These are phyloP conservation scores for Suillus alpinus DNA, from an alignment of 768 basidiomycete genomes.

Conservation along the genomic window DNA sequence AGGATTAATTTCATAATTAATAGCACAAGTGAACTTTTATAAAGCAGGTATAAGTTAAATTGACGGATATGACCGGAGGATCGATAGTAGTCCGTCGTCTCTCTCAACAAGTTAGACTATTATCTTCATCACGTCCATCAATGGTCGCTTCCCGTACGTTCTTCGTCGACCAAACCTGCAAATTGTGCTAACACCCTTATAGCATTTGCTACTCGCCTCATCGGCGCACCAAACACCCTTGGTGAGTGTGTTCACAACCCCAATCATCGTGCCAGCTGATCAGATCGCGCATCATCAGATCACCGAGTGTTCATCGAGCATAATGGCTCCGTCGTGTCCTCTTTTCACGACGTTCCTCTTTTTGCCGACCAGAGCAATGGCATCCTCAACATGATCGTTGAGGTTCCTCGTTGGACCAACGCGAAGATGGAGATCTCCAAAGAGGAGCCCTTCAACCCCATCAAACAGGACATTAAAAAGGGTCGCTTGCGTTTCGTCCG, in stretches of 20 bases:
- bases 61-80: slow-evolving; percentile 28
- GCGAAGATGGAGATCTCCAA: slow-evolving; percentile 99
- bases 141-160: slow-evolving; percentile 37
- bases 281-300: slow-evolving; percentile 50
- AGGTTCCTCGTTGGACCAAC: slow-evolving; percentile 99
- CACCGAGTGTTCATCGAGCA: slow-evolving; percentile 95
- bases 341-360: slow-evolving; percentile 97
- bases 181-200: slow-evolving; percentile 12
- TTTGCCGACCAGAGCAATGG: slow-evolving; percentile 94
- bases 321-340: slow-evolving; percentile 76
- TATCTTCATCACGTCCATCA: slow-evolving; percentile 37
- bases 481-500: slow-evolving; percentile 94
- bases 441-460: slow-evolving; percentile 98
- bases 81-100: slow-evolving; percentile 39
- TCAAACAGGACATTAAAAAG: slow-evolving; percentile 99
- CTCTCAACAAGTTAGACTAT: slow-evolving; percentile 59
- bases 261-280: slow-evolving; percentile 16
- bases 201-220: slow-evolving; percentile 75
- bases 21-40: background rate
- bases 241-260: slow-evolving; percentile 48
- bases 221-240: slow-evolving; percentile 90
- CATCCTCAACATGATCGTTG: slow-evolving; percentile 98
- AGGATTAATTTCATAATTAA: background rate
- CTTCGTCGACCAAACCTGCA: slow-evolving; percentile 7
- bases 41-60: background rate